Conservation (phyloP, 345 rosid genomes). For the Boechera retrofracta region DNA sequence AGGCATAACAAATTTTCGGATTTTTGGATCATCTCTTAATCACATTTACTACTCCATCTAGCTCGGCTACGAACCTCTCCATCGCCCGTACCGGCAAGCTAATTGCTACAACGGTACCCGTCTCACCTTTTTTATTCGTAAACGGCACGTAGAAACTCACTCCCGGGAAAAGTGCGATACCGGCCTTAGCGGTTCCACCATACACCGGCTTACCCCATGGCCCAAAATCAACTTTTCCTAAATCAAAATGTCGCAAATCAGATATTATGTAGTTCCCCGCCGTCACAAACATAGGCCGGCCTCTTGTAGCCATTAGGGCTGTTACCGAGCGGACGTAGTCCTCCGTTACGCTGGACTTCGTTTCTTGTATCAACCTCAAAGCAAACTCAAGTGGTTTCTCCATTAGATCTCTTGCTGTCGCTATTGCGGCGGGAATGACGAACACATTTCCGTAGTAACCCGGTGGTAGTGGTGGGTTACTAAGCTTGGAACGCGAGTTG, state of each 20-base stretch:
- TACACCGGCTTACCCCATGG: slow-evolving; percentile 63
- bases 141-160: slow-evolving; percentile 54
- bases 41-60: slow-evolving; percentile 2
- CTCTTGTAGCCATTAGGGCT: slow-evolving; percentile 45
- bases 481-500: slow-evolving; percentile 52
- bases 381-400: slow-evolving; percentile 58
- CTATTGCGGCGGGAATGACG: slow-evolving; percentile 50
- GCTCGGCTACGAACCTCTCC: slow-evolving; percentile 43
- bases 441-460: slow-evolving; percentile 66
- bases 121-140: slow-evolving; percentile 48
- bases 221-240: slow-evolving; percentile 56
- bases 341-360: slow-evolving; percentile 49
- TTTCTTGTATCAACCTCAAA: slow-evolving; percentile 51
- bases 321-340: slow-evolving; percentile 43
- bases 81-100: slow-evolving; percentile 43
- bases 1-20: not conserved
- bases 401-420: slow-evolving; percentile 48
- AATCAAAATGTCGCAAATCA: slow-evolving; percentile 54
- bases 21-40: not conserved
- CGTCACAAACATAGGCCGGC: slow-evolving; percentile 53
- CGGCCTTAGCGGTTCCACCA: slow-evolving; percentile 55
- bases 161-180: slow-evolving; percentile 50
- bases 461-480: slow-evolving; percentile 45
- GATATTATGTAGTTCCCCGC: slow-evolving; percentile 52
- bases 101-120: slow-evolving; percentile 38